phyloP scores from a whole-genome alignment of 2,329 filamentous ascomycete genomes.

The Septoria linicola region DNA sequence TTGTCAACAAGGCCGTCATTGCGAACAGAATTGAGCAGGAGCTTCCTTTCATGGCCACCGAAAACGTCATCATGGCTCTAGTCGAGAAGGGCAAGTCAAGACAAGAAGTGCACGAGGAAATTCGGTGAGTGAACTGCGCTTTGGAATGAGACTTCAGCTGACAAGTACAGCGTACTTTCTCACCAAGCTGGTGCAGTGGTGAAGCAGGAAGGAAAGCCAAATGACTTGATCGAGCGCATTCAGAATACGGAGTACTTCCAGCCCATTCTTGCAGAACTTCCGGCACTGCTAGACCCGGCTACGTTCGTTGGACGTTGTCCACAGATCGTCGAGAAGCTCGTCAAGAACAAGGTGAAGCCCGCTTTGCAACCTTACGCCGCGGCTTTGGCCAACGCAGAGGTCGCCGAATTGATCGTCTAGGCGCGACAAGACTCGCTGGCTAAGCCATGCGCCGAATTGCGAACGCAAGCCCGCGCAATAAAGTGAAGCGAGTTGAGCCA shows the following conservation, averaged over 20 bases:
- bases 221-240: slow-evolving; percentile 81
- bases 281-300: slow-evolving; percentile 39
- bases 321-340: slow-evolving; percentile 43
- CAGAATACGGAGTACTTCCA: slow-evolving; percentile 70
- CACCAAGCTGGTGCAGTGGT: slow-evolving; percentile 72
- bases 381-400: slow-evolving; percentile 27
- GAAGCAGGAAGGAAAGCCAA: slow-evolving; percentile 69
- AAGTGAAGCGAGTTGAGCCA: too few species aligned
- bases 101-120: slow-evolving; percentile 84
- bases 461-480: too few species aligned
- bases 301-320: slow-evolving; percentile 42
- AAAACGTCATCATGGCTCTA: slow-evolving; percentile 75
- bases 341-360: slow-evolving; percentile 38
- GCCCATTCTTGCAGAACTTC: slow-evolving; percentile 40
- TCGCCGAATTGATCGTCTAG: slow-evolving; percentile 35
- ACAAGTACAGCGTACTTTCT: slow-evolving; percentile 58
- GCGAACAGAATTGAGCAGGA: slow-evolving; percentile 67
- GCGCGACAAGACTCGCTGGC: background rate
- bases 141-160: background rate
- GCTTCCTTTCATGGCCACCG: slow-evolving; percentile 66
- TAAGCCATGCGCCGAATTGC: background rate
- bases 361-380: slow-evolving; percentile 39
- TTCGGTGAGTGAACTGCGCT: slow-evolving; percentile 47
- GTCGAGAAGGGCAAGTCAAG: slow-evolving; percentile 68
- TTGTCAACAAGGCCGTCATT: slow-evolving; percentile 77